These are phyloP conservation scores for Wickerhamiella musiphila DNA, from an alignment of 805 yeast species.

Conservation along the genomic window DNA sequence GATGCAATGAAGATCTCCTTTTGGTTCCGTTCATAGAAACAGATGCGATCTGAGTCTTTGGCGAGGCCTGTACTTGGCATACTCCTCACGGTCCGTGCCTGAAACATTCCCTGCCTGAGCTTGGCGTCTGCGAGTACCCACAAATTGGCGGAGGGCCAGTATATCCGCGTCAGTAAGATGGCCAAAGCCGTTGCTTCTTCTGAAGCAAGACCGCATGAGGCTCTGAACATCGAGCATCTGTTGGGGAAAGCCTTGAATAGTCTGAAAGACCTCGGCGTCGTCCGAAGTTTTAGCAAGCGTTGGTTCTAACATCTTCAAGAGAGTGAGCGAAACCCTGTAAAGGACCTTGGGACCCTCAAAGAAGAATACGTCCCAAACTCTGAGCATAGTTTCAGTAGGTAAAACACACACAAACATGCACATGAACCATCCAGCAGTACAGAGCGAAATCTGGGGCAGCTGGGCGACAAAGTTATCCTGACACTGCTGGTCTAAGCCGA, in stretches of 20 bases:
- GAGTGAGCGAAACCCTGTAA: slow-evolving; percentile 65
- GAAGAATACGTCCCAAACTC: slow-evolving; percentile 92
- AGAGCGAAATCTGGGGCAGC: slow-evolving; percentile 78
- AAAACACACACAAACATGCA: slow-evolving; percentile 80
- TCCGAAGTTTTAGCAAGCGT: slow-evolving; percentile 30
- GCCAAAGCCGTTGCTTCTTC: slow-evolving; percentile 53
- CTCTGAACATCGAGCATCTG: slow-evolving; percentile 37
- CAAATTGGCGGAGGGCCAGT: slow-evolving; percentile 59
- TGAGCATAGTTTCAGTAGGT: slow-evolving; percentile 72
- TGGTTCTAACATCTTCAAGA: slow-evolving; percentile 60
- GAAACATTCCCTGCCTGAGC: slow-evolving; percentile 5
- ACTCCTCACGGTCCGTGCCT: slow-evolving; percentile 16
- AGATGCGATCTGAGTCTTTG: slow-evolving; percentile 15
- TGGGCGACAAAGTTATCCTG: slow-evolving; percentile 37
- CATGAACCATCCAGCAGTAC: slow-evolving; percentile 98
- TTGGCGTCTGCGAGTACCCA: slow-evolving; percentile 28
- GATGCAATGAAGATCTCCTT: too few species aligned
- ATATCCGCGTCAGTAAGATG: slow-evolving; percentile 72
- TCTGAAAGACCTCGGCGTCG: slow-evolving; percentile 57
- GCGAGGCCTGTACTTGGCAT: slow-evolving; percentile 16
- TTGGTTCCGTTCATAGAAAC: too few species aligned
- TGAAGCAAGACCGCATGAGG: slow-evolving; percentile 59
- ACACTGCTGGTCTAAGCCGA: slow-evolving; percentile 28
- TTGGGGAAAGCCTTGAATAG: slow-evolving; percentile 62
- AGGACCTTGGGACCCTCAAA: slow-evolving; percentile 80